phyloP scores from a whole-genome alignment of 2,329 filamentous ascomycete genomes.

The Paraphoma chrysanthemicola region DNA sequence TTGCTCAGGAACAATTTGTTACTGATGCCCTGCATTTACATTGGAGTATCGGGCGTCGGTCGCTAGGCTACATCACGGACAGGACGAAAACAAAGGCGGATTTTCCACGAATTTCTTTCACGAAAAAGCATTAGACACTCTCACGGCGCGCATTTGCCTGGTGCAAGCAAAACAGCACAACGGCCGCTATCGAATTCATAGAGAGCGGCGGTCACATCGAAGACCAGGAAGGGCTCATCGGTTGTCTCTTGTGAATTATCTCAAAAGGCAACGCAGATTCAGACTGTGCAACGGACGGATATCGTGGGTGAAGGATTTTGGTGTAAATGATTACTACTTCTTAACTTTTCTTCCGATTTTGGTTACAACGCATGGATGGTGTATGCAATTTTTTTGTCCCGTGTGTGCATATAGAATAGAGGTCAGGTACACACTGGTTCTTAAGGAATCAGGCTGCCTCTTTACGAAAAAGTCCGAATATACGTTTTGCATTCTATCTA shows the following conservation, averaged over 20 bases:
- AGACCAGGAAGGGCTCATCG: slow-evolving; percentile 21
- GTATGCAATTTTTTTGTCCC: not conserved
- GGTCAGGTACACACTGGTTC: not conserved
- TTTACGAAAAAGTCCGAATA: slow-evolving; percentile 4
- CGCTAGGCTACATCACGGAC: slow-evolving; percentile 13
- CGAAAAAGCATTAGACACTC: slow-evolving; percentile 47
- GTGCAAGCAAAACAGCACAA: slow-evolving; percentile 28
- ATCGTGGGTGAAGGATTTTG: slow-evolving; percentile 8
- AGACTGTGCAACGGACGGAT: slow-evolving; percentile 18
- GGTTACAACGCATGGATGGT: not conserved
- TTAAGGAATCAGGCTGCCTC: too few relatives aligned
- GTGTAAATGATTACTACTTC: slow-evolving; percentile 23
- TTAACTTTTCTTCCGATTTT: not conserved
- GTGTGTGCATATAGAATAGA: not conserved
- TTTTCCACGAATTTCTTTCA: slow-evolving; percentile 29
- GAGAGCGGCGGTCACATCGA: slow-evolving; percentile 6
- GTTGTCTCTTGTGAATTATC: slow-evolving; percentile 12
- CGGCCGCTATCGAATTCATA: slow-evolving; percentile 10
- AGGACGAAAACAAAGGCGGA: slow-evolving; percentile 28
- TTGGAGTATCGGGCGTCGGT: slow-evolving; percentile 34
- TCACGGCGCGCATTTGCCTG: slow-evolving; percentile 42
- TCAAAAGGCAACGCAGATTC: slow-evolving; percentile 27
- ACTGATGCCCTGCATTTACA: slow-evolving; percentile 34
- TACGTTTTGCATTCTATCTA: not conserved
- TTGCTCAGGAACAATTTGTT: slow-evolving; percentile 14